These are phyloP conservation scores for Catunica adiposa DNA, from an alignment of 2,329 filamentous ascomycete genomes.

Conservation along the genomic window DNA sequence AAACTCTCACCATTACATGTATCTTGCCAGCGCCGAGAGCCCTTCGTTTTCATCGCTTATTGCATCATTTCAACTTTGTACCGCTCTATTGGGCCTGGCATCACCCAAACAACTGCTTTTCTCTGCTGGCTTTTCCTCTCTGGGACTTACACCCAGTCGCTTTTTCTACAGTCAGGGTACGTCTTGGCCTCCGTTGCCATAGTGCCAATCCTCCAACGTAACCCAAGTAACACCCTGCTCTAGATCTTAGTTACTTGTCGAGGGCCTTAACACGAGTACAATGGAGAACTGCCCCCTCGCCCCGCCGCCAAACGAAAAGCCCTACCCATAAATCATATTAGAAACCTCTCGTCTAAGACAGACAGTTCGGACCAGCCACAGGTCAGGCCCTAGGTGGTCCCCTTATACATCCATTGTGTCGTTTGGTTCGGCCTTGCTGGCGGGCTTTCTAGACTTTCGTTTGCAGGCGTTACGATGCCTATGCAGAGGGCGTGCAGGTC, in stretches of 20 bases:
- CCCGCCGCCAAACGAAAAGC: constrained; percentile 2
- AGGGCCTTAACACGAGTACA: background rate
- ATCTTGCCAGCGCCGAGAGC: background rate
- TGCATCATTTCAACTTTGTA: background rate
- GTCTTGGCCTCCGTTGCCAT: constrained; percentile 3
- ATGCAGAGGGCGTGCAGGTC: constrained; percentile 1
- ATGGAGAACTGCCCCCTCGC: background rate
- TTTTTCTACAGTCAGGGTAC: constrained; percentile 1
- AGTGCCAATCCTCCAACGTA: constrained; percentile 3
- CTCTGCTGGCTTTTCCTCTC: constrained; percentile 2
- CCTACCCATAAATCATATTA: background rate
- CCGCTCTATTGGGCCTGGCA: background rate
- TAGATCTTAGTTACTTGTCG: background rate
- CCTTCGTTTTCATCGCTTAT: background rate
- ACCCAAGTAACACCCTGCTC: constrained; percentile 3
- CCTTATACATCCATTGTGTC: background rate
- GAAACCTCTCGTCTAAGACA: background rate
- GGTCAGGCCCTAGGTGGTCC: background rate
- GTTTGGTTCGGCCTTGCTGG: background rate
- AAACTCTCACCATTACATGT: background rate
- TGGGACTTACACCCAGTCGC: constrained; percentile 8
- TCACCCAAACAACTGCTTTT: background rate
- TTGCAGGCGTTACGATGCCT: background rate
- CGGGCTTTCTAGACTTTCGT: background rate
- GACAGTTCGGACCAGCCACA: background rate